phyloP scores from a whole-genome alignment of 2,329 filamentous ascomycete genomes.

The Colletotrichum sp. region DNA sequence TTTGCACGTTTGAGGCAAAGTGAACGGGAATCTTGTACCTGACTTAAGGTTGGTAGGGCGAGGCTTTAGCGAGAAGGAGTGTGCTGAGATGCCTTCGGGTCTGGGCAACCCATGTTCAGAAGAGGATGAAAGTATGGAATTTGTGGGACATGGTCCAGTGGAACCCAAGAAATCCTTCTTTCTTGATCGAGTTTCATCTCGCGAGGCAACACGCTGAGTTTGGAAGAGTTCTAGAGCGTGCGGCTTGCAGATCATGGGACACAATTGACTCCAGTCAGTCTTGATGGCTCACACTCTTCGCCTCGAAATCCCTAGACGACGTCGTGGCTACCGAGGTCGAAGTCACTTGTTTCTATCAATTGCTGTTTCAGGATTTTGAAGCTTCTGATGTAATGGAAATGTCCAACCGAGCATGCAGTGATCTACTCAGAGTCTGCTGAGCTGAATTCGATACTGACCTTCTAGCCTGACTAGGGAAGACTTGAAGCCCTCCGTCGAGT shows the following conservation, averaged over 20 bases:
- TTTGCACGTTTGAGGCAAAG: neutral
- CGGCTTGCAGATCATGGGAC: neutral
- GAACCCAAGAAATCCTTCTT: neutral
- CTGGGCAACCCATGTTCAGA: neutral
- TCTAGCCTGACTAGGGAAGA: neutral
- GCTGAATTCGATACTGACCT: neutral
- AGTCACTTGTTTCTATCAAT: neutral
- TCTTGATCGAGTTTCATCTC: neutral
- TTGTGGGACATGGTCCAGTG: neutral
- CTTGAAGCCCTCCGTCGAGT: neutral
- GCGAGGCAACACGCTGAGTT: neutral
- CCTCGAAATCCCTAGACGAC: neutral
- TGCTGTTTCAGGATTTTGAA: neutral
- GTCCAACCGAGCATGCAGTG: neutral
- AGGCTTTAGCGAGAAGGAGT: neutral
- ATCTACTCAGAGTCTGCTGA: neutral
- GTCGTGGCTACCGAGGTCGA: rapidly evolving
- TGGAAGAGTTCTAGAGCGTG: neutral
- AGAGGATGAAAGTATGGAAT: neutral
- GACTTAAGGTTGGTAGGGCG: neutral
- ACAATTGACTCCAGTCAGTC: neutral
- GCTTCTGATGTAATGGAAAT: too few species aligned
- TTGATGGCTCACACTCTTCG: neutral
- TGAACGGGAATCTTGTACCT: neutral
- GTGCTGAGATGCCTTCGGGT: neutral